phyloP scores from a whole-genome alignment of 306 rosid genomes.

The Nissolia schottii region DNA sequence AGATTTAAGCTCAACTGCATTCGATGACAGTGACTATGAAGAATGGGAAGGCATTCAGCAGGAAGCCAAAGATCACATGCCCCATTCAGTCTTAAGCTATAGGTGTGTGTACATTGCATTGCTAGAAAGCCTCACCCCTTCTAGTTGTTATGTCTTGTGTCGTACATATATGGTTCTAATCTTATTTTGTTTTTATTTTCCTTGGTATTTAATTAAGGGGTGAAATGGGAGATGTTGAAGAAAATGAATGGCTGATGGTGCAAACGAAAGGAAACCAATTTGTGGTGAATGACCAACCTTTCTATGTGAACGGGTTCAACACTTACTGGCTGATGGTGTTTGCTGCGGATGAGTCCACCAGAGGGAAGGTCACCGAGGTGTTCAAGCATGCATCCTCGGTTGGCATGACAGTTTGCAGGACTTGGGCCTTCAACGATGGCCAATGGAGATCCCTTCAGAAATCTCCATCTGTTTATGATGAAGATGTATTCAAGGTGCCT shows the following conservation, averaged over 20 bases:
- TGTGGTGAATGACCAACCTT: slow-evolving; percentile 68
- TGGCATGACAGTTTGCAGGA: slow-evolving; percentile 84
- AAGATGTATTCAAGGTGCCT: slow-evolving; percentile 75
- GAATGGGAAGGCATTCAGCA: slow-evolving; percentile 29
- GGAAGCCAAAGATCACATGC: slow-evolving; percentile 24
- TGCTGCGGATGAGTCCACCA: slow-evolving; percentile 84
- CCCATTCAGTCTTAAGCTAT: slow-evolving; percentile 27
- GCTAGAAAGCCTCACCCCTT: not conserved
- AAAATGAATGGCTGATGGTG: slow-evolving; percentile 66
- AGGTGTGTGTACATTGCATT: slow-evolving; percentile 26
- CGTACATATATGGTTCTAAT: not conserved
- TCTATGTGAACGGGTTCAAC: slow-evolving; percentile 93
- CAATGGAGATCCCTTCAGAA: slow-evolving; percentile 95
- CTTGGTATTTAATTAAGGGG: slow-evolving; percentile 29
- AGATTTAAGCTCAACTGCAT: slow-evolving; percentile 21
- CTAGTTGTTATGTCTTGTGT: not conserved
- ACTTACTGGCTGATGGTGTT: slow-evolving; percentile 94
- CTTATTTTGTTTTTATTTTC: no score
- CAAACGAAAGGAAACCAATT: slow-evolving; percentile 85
- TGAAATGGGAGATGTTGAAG: slow-evolving; percentile 34
- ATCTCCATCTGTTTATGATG: slow-evolving; percentile 77
- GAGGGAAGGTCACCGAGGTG: slow-evolving; percentile 74
- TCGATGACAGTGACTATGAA: slow-evolving; percentile 37
- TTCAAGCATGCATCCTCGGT: slow-evolving; percentile 73
- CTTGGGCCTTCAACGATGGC: slow-evolving; percentile 99